Percentiles rank a stretch among this genome's conserved stretches.
Conservation (phyloP, 169 alveolate genomes). For the Theileria luwenshuni region DNA sequence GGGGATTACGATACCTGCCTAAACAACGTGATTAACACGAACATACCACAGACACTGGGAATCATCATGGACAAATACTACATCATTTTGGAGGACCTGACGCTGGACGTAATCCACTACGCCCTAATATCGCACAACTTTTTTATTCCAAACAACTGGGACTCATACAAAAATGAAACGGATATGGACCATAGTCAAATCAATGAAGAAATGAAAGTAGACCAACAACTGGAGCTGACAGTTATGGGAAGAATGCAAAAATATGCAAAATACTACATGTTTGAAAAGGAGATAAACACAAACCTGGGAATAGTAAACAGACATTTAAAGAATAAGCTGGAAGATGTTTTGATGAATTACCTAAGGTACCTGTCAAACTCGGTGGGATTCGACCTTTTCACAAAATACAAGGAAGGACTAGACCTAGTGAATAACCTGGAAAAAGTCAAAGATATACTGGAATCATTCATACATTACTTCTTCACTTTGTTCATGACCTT, state of each 20-base stretch:
- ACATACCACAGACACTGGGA: constrained; percentile 27
- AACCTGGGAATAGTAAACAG: neutral
- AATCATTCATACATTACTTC: neutral
- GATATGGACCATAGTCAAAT: neutral
- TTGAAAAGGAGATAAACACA: constrained; percentile 2
- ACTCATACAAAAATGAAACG: neutral
- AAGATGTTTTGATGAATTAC: constrained; percentile 8
- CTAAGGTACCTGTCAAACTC: neutral
- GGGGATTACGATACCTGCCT: constrained; percentile 20
- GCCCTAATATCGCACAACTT: neutral
- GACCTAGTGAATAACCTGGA: neutral
- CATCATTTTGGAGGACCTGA: constrained; percentile 39
- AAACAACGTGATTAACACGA: constrained; percentile 15
- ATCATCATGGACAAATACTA: constrained; percentile 21
- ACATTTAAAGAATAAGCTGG: constrained; percentile 8
- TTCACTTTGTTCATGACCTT: neutral
- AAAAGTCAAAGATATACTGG: neutral
- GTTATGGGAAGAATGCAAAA: neutral
- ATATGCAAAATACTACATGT: constrained; percentile 1
- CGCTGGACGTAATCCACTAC: constrained; percentile 20
- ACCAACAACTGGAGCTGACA: neutral
- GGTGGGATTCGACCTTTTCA: neutral
- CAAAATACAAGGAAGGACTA: neutral
- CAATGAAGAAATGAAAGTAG: neutral
- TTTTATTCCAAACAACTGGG: neutral